A percentile compares a stretch with the other conserved stretches of the same genome.
Evolutionary conservation across 352 stramenopile genomes (phyloP).

Genomic region (Globisporangium heterothallicum): DNA sequence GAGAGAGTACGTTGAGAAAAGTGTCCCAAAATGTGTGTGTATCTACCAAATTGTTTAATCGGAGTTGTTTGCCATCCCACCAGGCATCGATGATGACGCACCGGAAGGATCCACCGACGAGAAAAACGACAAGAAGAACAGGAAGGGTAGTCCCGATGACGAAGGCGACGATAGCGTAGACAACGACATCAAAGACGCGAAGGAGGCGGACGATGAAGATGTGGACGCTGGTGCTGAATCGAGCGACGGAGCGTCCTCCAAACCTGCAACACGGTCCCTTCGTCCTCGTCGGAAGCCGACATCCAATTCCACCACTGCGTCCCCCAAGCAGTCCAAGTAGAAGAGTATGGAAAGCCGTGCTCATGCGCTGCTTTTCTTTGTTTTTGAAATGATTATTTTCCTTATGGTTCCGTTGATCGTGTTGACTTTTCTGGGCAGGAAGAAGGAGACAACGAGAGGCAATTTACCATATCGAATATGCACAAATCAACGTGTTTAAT

Average conservation of each 20-base stretch:
- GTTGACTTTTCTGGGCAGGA: constrained; percentile 5
- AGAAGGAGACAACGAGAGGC: constrained; percentile 2
- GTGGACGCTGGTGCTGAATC: constrained; percentile 39
- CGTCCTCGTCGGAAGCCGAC: constrained; percentile 45
- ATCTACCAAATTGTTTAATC: background rate
- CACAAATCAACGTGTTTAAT: constrained; percentile 19
- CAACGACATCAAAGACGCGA: constrained; percentile 12
- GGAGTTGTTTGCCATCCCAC: background rate
- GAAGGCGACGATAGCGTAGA: constrained; percentile 23
- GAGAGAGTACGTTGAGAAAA: constrained; percentile 22
- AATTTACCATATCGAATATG: constrained; percentile 26
- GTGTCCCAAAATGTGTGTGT: background rate
- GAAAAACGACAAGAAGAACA: constrained; percentile 10
- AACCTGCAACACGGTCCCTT: constrained; percentile 41
- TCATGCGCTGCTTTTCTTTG: constrained; percentile 17
- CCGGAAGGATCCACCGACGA: constrained; percentile 18
- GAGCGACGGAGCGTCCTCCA: constrained; percentile 30
- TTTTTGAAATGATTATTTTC: constrained; percentile 10
- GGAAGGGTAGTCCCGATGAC: constrained; percentile 16
- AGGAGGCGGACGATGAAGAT: constrained; percentile 34
- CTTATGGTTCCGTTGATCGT: constrained; percentile 5
- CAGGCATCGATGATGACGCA: constrained; percentile 16
- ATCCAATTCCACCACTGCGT: constrained; percentile 20
- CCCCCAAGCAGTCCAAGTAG: constrained; percentile 28
- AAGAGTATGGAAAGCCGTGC: constrained; percentile 8